These are phyloP conservation scores for Ambispora gerdemannii DNA, from an alignment of 192 early-diverging fungal genomes.

Conservation along the genomic window DNA sequence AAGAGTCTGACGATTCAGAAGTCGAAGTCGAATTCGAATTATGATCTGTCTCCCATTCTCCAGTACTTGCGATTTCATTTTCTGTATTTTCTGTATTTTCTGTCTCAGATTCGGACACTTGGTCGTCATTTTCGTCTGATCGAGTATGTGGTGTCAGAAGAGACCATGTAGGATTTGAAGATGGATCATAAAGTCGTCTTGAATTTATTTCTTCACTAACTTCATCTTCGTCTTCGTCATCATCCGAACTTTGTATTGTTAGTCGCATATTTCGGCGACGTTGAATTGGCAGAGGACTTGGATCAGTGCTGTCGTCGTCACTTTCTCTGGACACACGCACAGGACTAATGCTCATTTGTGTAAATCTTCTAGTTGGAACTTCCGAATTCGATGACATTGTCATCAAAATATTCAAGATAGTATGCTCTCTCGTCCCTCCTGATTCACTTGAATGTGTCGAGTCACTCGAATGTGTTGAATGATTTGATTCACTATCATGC, in stretches of 20 bases:
- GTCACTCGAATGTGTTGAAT: not conserved
- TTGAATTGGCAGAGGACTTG: not conserved
- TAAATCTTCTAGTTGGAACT: not conserved
- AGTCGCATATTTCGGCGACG: not conserved
- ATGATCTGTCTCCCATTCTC: not conserved
- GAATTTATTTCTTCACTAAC: not conserved
- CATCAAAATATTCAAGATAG: not conserved
- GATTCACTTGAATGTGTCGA: not conserved
- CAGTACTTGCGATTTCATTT: not conserved
- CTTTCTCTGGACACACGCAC: not conserved
- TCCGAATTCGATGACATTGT: not conserved
- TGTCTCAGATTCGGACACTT: not conserved
- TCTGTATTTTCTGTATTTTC: too few relatives aligned
- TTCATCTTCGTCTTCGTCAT: not conserved
- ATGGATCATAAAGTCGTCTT: not conserved
- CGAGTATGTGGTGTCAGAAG: not conserved
- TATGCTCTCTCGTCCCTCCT: not conserved
- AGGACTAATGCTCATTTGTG: not conserved
- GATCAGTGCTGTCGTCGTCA: not conserved
- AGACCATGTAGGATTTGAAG: not conserved
- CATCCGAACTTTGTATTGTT: not conserved
- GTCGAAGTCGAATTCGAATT: not conserved
- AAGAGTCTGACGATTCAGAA: not conserved
- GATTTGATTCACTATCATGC: not conserved
- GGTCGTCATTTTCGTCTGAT: too few relatives aligned